phyloP scores from a whole-genome alignment of 495 filamentous ascomycete genomes.

The Letharia columbiana region DNA sequence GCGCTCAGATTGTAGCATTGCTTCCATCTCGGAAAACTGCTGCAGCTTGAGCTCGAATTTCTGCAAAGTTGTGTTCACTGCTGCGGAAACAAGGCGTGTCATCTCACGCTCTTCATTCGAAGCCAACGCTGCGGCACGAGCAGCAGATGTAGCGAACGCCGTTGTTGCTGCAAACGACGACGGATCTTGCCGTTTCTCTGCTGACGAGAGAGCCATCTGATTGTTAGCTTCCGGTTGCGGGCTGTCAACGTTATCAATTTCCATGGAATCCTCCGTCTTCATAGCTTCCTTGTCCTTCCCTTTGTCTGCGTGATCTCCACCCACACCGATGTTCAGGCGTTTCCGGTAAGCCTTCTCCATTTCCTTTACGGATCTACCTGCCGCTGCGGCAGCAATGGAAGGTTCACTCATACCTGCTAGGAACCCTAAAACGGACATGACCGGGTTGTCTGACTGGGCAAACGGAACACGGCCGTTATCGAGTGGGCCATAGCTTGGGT shows the following conservation, averaged over 20 bases:
- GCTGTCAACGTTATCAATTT: constrained; percentile 42
- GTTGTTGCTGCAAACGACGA: constrained; percentile 50
- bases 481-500: constrained; percentile 52
- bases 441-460: constrained; percentile 83
- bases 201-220: constrained; percentile 14
- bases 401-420: constrained; percentile 83
- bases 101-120: constrained; percentile 95
- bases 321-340: constrained; percentile 56
- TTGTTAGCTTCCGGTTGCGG: constrained; percentile 16
- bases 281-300: constrained; percentile 51
- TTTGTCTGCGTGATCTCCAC: constrained; percentile 44
- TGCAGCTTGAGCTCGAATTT: constrained; percentile 78
- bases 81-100: constrained; percentile 77
- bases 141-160: constrained; percentile 75
- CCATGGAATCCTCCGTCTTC: constrained; percentile 60
- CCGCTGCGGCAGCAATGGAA: constrained; percentile 77
- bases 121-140: constrained; percentile 75
- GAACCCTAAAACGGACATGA: constrained; percentile 90
- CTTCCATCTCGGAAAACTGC: constrained; percentile 94
- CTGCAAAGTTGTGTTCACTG: constrained; percentile 75
- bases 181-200: constrained; percentile 26
- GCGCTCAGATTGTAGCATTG: constrained; percentile 81
- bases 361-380: constrained; percentile 72
- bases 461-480: constrained; percentile 73
- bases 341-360: constrained; percentile 67